Evolutionary conservation across 805 yeast species (phyloP).

Genomic region (Saccharomycopsis fibuligera): DNA sequence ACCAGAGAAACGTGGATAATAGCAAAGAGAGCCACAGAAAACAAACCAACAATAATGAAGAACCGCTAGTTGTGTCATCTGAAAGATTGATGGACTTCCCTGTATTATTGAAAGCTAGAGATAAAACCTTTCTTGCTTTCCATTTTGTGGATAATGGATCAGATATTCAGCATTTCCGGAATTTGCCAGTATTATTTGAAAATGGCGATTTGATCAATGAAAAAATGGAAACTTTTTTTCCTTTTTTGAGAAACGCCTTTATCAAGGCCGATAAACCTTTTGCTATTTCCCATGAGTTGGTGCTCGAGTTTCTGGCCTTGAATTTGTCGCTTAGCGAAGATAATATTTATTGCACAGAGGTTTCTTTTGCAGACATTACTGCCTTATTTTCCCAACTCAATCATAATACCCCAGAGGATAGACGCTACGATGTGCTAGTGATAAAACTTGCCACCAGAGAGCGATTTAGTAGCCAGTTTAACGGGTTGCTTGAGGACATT

Average conservation of each 20-base stretch:
- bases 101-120: background rate
- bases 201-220: background rate
- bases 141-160: background rate
- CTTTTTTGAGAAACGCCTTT: conserved; percentile 2
- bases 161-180: background rate
- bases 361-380: conserved; percentile 7
- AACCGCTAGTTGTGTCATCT: background rate
- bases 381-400: conserved; percentile 6
- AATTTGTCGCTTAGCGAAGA: conserved; percentile 8
- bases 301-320: conserved; percentile 6
- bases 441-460: conserved; percentile 1
- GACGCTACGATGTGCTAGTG: background rate
- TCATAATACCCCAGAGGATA: background rate
- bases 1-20: background rate
- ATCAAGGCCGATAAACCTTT: conserved; percentile 1
- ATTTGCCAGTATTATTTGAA: conserved; percentile 2
- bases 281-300: conserved; percentile 4
- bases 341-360: conserved; percentile 9
- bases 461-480: conserved; percentile 12
- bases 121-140: background rate
- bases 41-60: background rate
- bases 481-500: conserved; percentile 1
- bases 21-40: background rate
- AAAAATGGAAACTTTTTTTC: conserved; percentile 10
- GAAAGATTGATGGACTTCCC: conserved; percentile 1